These are phyloP conservation scores for Diaporthe capsici DNA, from an alignment of 2,329 filamentous ascomycete species.

Conservation along the genomic window DNA sequence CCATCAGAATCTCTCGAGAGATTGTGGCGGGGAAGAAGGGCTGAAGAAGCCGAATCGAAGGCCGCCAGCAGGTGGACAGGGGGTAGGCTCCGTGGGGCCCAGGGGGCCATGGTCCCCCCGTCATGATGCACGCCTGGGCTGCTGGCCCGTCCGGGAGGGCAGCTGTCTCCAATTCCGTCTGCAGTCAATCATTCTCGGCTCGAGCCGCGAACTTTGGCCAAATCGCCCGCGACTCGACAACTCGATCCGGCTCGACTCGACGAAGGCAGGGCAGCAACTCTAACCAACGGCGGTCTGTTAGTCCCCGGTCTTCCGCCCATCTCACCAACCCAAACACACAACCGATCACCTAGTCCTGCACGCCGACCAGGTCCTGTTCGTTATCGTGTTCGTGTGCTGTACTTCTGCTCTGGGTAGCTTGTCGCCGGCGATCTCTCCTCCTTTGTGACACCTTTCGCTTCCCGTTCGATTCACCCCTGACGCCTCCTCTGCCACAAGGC, in stretches of 20 bases:
- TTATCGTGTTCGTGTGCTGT: not conserved
- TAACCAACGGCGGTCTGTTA: not conserved
- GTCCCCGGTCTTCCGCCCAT: not conserved
- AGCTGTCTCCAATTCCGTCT: slow-evolving; percentile 26
- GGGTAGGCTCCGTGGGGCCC: slow-evolving; percentile 24
- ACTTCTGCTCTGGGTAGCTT: slow-evolving; percentile 5
- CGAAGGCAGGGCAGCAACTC: not conserved
- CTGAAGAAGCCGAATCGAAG: slow-evolving; percentile 37
- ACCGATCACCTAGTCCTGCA: not conserved
- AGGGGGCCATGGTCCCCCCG: slow-evolving; percentile 20
- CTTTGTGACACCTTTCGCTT: slow-evolving; percentile 31
- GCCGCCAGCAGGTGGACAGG: slow-evolving; percentile 24
- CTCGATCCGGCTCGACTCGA: slow-evolving; percentile 8
- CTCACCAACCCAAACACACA: not conserved
- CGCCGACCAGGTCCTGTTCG: not conserved
- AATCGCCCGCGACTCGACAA: slow-evolving; percentile 16
- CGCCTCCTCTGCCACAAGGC: not conserved
- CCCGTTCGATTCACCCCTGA: slow-evolving; percentile 5
- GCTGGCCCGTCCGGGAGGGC: not conserved
- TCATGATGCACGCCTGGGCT: slow-evolving; percentile 20
- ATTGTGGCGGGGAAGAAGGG: slow-evolving; percentile 38
- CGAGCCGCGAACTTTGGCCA: slow-evolving; percentile 33
- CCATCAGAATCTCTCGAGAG: slow-evolving; percentile 35
- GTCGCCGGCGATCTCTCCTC: slow-evolving; percentile 30
- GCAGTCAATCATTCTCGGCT: slow-evolving; percentile 31